Evolutionary conservation across 2,329 filamentous ascomycete species (phyloP).

Genomic region (Cercospora zeina): DNA sequence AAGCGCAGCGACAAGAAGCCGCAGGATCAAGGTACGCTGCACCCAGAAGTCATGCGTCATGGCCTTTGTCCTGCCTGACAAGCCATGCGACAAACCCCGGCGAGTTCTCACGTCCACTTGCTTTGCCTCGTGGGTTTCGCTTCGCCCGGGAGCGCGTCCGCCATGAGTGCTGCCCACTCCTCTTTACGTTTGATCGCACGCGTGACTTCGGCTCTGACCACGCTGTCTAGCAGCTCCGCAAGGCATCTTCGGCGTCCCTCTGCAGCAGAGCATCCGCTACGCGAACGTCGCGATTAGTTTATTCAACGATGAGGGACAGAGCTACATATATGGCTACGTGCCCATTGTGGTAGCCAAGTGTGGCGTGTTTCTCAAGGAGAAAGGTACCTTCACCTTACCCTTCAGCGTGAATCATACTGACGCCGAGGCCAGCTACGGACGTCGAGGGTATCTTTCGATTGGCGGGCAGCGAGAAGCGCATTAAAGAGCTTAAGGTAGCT

Average conservation of each 20-base stretch:
- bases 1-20: constrained; percentile 66
- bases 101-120: constrained; percentile 5
- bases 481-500: constrained; percentile 88
- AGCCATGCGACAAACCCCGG: constrained; percentile 1
- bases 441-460: constrained; percentile 96
- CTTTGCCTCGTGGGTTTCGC: background rate
- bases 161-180: background rate
- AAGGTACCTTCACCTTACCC: constrained; percentile 64
- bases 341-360: constrained; percentile 98
- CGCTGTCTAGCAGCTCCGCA: constrained; percentile 48
- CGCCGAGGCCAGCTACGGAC: constrained; percentile 68
- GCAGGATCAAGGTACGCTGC: constrained; percentile 61
- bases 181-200: constrained; percentile 1
- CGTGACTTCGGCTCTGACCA: constrained; percentile 21
- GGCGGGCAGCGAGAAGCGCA: constrained; percentile 93
- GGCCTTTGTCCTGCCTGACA: constrained; percentile 3
- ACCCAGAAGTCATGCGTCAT: constrained; percentile 15
- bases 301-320: constrained; percentile 86
- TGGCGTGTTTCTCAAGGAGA: constrained; percentile 95
- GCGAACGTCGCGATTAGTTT: constrained; percentile 98
- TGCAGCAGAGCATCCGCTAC: constrained; percentile 93
- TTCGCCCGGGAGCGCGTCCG: background rate
- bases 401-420: constrained; percentile 24
- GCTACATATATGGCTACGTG: constrained; percentile 97
- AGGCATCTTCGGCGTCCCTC: constrained; percentile 91